Evolutionary conservation across 495 filamentous ascomycete species (phyloP).

Genomic region (Penicillium arizonense): DNA sequence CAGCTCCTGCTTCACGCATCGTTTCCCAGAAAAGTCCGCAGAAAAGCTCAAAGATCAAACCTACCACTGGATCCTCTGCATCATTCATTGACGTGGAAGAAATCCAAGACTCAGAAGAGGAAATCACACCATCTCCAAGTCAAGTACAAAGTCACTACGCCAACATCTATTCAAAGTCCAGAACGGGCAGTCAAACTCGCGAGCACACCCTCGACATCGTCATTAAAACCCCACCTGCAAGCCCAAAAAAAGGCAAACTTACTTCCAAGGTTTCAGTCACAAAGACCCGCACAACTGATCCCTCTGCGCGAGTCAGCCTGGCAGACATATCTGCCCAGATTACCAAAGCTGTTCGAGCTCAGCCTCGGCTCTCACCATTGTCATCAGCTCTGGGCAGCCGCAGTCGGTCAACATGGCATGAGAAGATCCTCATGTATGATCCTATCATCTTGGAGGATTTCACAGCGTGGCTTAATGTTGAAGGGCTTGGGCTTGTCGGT

Average conservation of each 20-base stretch:
- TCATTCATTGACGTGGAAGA: constrained; percentile 49
- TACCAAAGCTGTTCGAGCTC: constrained; percentile 60
- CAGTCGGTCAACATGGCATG: constrained; percentile 64
- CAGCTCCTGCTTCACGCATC: neutral
- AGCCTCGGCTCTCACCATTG: constrained; percentile 40
- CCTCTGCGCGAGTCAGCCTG: constrained; percentile 9
- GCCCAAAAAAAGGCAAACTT: constrained; percentile 12
- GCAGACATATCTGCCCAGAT: constrained; percentile 58
- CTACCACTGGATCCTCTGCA: neutral
- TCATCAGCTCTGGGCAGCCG: constrained; percentile 6
- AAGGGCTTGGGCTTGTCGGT: constrained; percentile 58
- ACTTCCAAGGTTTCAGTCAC: constrained; percentile 7
- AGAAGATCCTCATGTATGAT: constrained; percentile 93
- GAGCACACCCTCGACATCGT: constrained; percentile 13
- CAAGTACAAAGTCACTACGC: constrained; percentile 26
- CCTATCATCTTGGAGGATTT: constrained; percentile 89
- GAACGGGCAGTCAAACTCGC: neutral
- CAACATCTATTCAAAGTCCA: neutral
- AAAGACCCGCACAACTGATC: neutral
- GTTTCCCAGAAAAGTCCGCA: neutral
- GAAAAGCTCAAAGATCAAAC: neutral
- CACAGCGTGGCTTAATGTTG: constrained; percentile 75
- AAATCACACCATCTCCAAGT: constrained; percentile 35
- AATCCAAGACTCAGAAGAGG: constrained; percentile 65
- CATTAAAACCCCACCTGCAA: constrained; percentile 7